phyloP scores from a whole-genome alignment of 768 basidiomycete species.

The Lepiota subincarnata region DNA sequence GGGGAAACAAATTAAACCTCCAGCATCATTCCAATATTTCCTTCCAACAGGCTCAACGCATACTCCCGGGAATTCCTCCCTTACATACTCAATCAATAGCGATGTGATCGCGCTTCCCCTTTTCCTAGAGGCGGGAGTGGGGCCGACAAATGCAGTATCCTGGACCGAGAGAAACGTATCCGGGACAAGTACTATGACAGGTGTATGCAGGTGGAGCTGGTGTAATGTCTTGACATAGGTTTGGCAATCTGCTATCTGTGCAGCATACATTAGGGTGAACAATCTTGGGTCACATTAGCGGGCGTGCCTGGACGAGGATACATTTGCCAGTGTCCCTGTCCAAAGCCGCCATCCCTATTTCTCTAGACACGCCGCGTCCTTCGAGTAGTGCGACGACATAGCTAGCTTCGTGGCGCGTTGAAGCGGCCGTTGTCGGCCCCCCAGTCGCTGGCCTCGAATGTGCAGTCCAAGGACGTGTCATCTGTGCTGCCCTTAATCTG shows the following conservation, averaged over 20 bases:
- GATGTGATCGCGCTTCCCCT: slow-evolving; percentile 33
- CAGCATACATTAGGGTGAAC: neutral
- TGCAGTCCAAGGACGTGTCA: slow-evolving; percentile 45
- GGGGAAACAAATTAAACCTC: slow-evolving; percentile 40
- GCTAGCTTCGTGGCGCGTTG: slow-evolving; percentile 53
- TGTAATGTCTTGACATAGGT: slow-evolving; percentile 88
- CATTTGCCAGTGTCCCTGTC: slow-evolving; percentile 75
- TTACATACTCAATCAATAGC: slow-evolving; percentile 66
- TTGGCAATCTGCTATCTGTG: slow-evolving; percentile 77
- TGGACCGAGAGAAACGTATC: slow-evolving; percentile 69
- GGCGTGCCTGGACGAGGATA: slow-evolving; percentile 69
- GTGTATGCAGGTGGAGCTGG: slow-evolving; percentile 76
- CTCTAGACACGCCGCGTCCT: slow-evolving; percentile 72
- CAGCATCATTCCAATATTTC: slow-evolving; percentile 82
- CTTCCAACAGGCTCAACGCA: slow-evolving; percentile 69
- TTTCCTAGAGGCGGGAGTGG: slow-evolving; percentile 21
- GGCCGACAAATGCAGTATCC: slow-evolving; percentile 40
- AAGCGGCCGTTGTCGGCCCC: slow-evolving; percentile 63
- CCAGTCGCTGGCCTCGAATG: slow-evolving; percentile 58
- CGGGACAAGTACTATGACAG: slow-evolving; percentile 70
- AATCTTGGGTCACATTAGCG: slow-evolving; percentile 1
- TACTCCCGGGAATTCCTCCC: slow-evolving; percentile 67
- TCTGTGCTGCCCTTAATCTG: slow-evolving; percentile 9
- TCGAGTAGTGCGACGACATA: slow-evolving; percentile 71
- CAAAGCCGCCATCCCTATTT: slow-evolving; percentile 86